These are phyloP conservation scores for Fusarium tricinctum DNA, from an alignment of 2,329 filamentous ascomycete species.

Conservation along the genomic window DNA sequence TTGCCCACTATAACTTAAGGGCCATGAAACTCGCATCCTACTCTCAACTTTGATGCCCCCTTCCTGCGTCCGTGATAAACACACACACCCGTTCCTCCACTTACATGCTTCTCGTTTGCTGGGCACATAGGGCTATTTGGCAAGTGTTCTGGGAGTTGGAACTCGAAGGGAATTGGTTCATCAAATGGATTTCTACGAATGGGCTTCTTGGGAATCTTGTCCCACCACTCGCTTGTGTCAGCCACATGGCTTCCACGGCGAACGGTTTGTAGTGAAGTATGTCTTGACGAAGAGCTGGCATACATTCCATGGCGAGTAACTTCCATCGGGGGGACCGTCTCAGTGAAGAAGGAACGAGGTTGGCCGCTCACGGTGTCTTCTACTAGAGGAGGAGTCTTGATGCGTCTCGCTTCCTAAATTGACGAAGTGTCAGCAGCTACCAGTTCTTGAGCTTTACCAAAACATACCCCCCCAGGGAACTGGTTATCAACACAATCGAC, in stretches of 20 bases:
- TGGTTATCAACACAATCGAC: conserved; percentile 35
- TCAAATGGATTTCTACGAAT: conserved; percentile 39
- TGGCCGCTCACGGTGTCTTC: conserved; percentile 56
- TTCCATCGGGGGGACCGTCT: conserved; percentile 53
- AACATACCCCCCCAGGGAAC: conserved; percentile 55
- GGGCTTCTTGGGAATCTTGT: conserved; percentile 48
- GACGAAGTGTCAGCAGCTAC: conserved; percentile 25
- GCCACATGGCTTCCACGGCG: conserved; percentile 45
- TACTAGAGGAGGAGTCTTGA: conserved; percentile 62
- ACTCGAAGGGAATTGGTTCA: conserved; percentile 56
- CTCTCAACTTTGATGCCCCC: conserved; percentile 19
- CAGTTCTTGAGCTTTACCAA: not conserved
- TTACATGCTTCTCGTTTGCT: conserved; percentile 60
- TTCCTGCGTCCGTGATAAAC: conserved; percentile 63
- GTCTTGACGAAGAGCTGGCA: conserved; percentile 11
- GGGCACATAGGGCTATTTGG: conserved; percentile 67
- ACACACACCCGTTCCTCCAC: conserved; percentile 63
- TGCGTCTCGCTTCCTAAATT: conserved; percentile 62
- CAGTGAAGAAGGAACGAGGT: conserved; percentile 61
- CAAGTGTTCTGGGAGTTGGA: conserved; percentile 66
- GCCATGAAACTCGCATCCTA: not conserved
- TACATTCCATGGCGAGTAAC: conserved; percentile 3
- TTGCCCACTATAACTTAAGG: not conserved
- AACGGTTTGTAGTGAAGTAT: conserved; percentile 36
- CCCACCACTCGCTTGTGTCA: conserved; percentile 56